phyloP scores from a whole-genome alignment of 768 basidiomycete species.

The Hygrocybe punicea region DNA sequence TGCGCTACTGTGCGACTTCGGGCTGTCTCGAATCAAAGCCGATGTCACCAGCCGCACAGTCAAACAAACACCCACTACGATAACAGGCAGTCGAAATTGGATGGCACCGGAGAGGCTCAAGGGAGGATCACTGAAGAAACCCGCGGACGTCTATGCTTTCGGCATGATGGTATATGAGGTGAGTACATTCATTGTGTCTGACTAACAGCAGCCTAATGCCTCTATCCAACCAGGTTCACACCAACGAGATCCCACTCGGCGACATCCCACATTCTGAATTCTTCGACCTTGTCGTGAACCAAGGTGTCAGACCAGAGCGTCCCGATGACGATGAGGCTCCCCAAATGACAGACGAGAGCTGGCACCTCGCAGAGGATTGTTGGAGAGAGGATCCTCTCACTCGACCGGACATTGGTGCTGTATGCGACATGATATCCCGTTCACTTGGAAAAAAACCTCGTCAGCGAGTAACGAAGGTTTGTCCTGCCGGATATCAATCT shows the following conservation, averaged over 20 bases:
- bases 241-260: constrained; percentile 17
- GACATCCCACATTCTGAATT: constrained; percentile 12
- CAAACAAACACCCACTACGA: not conserved
- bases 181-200: constrained; percentile 13
- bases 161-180: not conserved
- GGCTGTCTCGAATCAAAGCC: constrained; percentile 35
- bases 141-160: not conserved
- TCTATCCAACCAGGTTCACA: constrained; percentile 10
- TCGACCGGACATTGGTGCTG: not conserved
- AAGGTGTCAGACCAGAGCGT: constrained; percentile 17
- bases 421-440: no score
- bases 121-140: not conserved
- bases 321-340: constrained; percentile 20
- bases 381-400: constrained; percentile 14
- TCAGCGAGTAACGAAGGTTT: no score
- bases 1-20: constrained; percentile 23
- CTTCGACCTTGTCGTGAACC: constrained; percentile 10
- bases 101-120: not conserved
- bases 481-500: no score
- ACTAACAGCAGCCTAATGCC: constrained; percentile 11
- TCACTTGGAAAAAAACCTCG: no score
- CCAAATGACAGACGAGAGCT: constrained; percentile 17
- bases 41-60: constrained; percentile 4
- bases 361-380: constrained; percentile 20
- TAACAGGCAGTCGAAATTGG: not conserved